Percentiles rank a stretch among this genome's conserved stretches.
Conservation (phyloP, 2,329 filamentous ascomycete species). For the Nemania bipapillata region DNA sequence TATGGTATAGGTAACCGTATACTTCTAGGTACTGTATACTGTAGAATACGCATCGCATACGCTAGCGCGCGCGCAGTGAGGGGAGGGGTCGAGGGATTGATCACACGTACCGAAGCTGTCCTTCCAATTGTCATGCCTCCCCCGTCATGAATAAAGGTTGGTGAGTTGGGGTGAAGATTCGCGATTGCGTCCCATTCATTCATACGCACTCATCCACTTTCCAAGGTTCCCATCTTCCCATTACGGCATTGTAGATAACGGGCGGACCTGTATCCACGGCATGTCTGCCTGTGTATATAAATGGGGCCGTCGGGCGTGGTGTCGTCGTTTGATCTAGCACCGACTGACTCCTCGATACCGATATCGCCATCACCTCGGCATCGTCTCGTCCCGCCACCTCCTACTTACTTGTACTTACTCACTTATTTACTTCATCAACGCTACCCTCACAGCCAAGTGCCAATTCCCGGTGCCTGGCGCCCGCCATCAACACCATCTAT, state of each 20-base stretch:
- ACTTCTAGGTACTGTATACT: no score
- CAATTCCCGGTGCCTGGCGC: not conserved
- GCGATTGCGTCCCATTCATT: slow-evolving; percentile 26
- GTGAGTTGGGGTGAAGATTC: slow-evolving; percentile 16
- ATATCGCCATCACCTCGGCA: slow-evolving; percentile 3
- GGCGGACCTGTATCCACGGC: not conserved
- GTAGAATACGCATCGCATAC: no score
- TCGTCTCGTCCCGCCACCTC: not conserved
- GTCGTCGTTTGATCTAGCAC: slow-evolving; percentile 8
- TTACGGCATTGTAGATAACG: not conserved
- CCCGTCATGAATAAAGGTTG: not conserved
- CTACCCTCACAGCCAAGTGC: not conserved
- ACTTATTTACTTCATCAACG: slow-evolving; percentile 2
- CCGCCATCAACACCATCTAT: not conserved
- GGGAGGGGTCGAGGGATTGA: slow-evolving; percentile 19
- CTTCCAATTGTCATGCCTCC: slow-evolving; percentile 4
- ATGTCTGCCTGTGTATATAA: slow-evolving; percentile 15
- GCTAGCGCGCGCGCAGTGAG: not conserved
- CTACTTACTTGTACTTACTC: not conserved
- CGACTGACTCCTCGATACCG: slow-evolving; percentile 1
- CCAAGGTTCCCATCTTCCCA: not conserved
- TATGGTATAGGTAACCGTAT: no score
- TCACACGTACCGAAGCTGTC: not conserved
- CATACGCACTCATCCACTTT: slow-evolving; percentile 20
- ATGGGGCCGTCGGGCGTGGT: slow-evolving; percentile 21